These are phyloP conservation scores for Suillus brevipes DNA, from an alignment of 768 basidiomycete genomes.

Conservation along the genomic window DNA sequence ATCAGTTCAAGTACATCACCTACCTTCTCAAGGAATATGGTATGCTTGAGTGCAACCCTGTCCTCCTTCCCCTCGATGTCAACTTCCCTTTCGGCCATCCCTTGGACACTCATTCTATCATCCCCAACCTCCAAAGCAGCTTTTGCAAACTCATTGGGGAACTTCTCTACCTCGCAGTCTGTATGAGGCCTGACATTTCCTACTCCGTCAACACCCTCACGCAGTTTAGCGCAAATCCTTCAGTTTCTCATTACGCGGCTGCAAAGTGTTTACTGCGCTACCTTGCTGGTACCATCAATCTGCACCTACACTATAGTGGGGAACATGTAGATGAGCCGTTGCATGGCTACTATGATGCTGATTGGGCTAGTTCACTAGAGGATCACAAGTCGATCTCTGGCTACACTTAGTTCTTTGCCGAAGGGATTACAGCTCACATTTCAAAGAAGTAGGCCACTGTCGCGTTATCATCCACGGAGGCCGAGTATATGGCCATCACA, in stretches of 20 bases:
- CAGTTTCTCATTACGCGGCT: no score
- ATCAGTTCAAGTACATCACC: background rate
- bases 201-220: no score
- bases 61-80: background rate
- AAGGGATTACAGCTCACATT: background rate
- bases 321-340: background rate
- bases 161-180: background rate
- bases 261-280: no score
- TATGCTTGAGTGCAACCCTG: background rate
- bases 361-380: background rate
- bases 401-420: background rate
- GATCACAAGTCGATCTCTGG: background rate
- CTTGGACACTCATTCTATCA: background rate
- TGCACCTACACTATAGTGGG: background rate
- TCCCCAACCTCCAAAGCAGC: background rate
- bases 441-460: no score
- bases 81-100: background rate
- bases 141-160: background rate
- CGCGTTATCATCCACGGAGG: no score
- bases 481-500: no score
- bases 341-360: background rate
- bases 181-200: no score
- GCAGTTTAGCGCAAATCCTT: no score
- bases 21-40: constrained; percentile 36
- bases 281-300: background rate